phyloP scores from a whole-genome alignment of 495 filamentous ascomycete genomes.

The Penicillium malachiteum region DNA sequence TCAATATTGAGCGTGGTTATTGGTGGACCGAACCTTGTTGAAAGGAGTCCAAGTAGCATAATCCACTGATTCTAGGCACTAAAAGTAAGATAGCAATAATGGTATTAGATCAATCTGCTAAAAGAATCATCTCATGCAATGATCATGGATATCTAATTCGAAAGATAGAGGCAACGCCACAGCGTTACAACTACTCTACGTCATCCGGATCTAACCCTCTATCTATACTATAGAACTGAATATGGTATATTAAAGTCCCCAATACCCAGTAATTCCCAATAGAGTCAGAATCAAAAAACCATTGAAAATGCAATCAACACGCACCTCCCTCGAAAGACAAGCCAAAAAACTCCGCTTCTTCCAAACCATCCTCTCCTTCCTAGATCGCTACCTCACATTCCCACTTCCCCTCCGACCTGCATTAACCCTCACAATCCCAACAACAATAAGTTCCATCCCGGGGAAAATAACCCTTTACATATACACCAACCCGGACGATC shows the following conservation, averaged over 20 bases:
- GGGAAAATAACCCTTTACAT: conserved; percentile 22
- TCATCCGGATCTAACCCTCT: background rate
- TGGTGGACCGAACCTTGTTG: background rate
- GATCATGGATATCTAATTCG: background rate
- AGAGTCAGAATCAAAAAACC: background rate
- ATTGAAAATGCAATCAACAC: background rate
- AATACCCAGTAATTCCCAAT: background rate
- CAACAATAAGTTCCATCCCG: conserved; percentile 13
- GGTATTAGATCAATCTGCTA: too few species aligned
- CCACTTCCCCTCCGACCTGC: conserved; percentile 12
- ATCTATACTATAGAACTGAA: background rate
- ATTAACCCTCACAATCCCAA: conserved; percentile 18
- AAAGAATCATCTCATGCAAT: too few species aligned
- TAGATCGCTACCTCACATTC: conserved; percentile 21
- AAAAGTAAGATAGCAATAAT: too few species aligned
- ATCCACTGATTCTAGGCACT: background rate
- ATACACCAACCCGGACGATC: conserved; percentile 13
- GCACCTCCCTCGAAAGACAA: conserved; percentile 8
- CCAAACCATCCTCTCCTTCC: conserved; percentile 13
- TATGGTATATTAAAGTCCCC: too few species aligned
- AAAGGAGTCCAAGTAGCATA: background rate
- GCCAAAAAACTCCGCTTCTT: conserved; percentile 17
- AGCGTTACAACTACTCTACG: background rate
- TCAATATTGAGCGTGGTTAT: background rate
- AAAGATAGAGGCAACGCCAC: background rate